Conservation (phyloP, 208 protist species). For the Wallacemonas sp. region DNA sequence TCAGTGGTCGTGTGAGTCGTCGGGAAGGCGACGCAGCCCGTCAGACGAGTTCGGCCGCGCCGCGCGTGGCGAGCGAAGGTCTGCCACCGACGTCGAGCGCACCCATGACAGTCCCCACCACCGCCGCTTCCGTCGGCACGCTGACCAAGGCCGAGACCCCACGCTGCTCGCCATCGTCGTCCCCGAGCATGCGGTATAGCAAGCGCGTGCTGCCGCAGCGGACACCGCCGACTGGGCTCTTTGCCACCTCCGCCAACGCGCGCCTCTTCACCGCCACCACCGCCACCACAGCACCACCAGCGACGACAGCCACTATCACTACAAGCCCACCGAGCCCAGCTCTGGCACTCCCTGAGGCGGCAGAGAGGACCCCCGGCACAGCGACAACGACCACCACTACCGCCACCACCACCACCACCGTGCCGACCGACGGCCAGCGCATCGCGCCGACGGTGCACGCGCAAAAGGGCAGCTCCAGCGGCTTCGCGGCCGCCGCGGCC, state of each 20-base stretch:
- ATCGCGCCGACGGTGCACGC: background rate
- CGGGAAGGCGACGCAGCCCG: too few species aligned
- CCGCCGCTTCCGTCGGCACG: background rate
- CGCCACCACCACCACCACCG: background rate
- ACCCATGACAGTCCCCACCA: background rate
- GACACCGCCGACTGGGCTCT: background rate
- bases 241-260: background rate
- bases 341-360: background rate
- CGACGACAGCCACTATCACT: background rate
- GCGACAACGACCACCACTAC: background rate
- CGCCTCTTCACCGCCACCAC: background rate
- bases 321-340: background rate
- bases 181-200: slow-evolving; percentile 13
- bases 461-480: too few species aligned
- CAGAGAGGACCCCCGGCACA: background rate
- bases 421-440: background rate
- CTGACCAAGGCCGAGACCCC: background rate
- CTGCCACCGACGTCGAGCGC: background rate
- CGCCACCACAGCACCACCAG: background rate
- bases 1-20: too few species aligned
- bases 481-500: too few species aligned
- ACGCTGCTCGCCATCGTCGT: slow-evolving; percentile 5
- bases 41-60: too few species aligned
- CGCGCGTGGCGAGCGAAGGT: too few species aligned
- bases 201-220: slow-evolving; percentile 19